A percentile compares a stretch with the other conserved stretches of the same genome.
Conservation (phyloP, 306 rosid genomes). For the Ceratonia siliqua region DNA sequence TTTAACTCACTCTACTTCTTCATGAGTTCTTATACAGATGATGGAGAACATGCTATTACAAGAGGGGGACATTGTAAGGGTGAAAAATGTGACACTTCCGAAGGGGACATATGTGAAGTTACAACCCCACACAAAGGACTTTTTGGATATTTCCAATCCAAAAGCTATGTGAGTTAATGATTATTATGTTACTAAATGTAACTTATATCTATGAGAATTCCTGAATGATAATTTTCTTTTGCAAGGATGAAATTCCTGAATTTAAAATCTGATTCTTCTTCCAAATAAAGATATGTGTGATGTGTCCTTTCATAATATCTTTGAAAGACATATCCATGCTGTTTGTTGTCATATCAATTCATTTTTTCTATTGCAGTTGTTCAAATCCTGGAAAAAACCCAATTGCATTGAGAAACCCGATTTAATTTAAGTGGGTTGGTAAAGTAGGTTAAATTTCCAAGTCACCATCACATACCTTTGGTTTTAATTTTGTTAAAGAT, state of each 20-base stretch:
- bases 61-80: slow-evolving; percentile 85
- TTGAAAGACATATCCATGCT: not conserved
- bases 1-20: slow-evolving; percentile 15
- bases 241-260: slow-evolving; percentile 22
- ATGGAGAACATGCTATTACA: slow-evolving; percentile 98
- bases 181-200: slow-evolving; percentile 20
- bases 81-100: slow-evolving; percentile 93
- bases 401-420: not conserved
- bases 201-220: slow-evolving; percentile 12
- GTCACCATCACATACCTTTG: not conserved
- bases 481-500: slow-evolving; percentile 4
- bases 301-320: not conserved
- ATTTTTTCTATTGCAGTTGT: not conserved
- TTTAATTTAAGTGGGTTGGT: not conserved
- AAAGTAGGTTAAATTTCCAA: slow-evolving; percentile 1
- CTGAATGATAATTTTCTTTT: slow-evolving; percentile 2
- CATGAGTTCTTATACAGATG: slow-evolving; percentile 56
- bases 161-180: slow-evolving; percentile 91
- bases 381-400: not conserved
- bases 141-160: slow-evolving; percentile 95
- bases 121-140: slow-evolving; percentile 97
- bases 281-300: not conserved
- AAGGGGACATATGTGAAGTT: slow-evolving; percentile 96
- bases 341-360: slow-evolving; percentile 7
- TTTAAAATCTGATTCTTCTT: slow-evolving; percentile 13